These are phyloP conservation scores for Ceratocystis albifundus DNA, from an alignment of 2,329 filamentous ascomycete genomes.

Conservation along the genomic window DNA sequence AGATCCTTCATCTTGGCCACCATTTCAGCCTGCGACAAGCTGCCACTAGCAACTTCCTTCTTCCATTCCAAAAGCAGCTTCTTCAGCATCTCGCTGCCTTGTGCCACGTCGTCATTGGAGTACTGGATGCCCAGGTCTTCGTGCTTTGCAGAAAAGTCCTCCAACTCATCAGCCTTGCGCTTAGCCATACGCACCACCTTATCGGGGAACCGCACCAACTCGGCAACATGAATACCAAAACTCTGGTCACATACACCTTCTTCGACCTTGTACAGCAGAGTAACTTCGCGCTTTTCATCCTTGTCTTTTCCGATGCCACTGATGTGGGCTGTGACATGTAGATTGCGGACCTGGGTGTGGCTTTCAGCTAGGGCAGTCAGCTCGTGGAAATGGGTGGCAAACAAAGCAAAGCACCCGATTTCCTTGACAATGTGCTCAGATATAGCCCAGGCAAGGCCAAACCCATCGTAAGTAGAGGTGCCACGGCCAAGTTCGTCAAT, in stretches of 20 bases:
- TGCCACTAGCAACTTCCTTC: conserved; percentile 48
- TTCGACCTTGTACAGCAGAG: conserved; percentile 91
- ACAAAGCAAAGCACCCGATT: conserved; percentile 87
- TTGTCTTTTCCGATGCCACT: conserved; percentile 37
- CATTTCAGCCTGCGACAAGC: conserved; percentile 63
- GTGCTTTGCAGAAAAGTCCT: conserved; percentile 81
- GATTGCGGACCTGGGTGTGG: conserved; percentile 76
- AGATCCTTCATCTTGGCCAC: conserved; percentile 66
- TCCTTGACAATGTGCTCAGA: conserved; percentile 94
- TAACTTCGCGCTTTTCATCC: conserved; percentile 66
- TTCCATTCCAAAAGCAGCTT: conserved; percentile 78
- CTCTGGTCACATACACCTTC: conserved; percentile 93
- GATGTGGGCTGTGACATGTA: conserved; percentile 95
- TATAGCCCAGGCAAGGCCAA: conserved; percentile 97
- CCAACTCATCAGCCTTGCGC: conserved; percentile 92
- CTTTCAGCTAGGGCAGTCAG: conserved; percentile 81
- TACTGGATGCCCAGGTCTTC: conserved; percentile 51
- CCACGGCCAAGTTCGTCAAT: conserved; percentile 95
- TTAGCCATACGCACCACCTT: conserved; percentile 99
- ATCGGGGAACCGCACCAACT: conserved; percentile 87
- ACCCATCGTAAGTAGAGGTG: conserved; percentile 96
- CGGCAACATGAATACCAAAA: conserved; percentile 96
- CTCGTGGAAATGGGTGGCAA: conserved; percentile 98
- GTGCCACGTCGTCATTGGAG: conserved; percentile 75
- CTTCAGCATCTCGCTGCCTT: conserved; percentile 77